Percentiles rank a stretch among this genome's conserved stretches.
These are phyloP conservation scores for Blastocystis hominis DNA, from an alignment of 352 stramenopile genomes.

Conservation along the genomic window DNA sequence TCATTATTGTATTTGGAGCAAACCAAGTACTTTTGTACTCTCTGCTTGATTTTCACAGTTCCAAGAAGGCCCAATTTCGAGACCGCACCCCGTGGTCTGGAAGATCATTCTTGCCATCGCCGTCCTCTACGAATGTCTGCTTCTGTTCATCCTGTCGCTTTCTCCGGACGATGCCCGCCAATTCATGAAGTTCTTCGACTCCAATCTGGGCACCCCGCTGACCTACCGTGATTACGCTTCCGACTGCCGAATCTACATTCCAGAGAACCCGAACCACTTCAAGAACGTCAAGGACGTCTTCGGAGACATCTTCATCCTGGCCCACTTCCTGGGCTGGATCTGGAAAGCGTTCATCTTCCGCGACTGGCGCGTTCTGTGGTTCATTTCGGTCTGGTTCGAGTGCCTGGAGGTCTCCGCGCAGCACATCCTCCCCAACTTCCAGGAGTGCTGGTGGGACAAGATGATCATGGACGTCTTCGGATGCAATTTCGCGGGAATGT, in stretches of 20 bases:
- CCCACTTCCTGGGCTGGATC: slow-evolving; percentile 80
- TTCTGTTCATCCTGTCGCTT: slow-evolving; percentile 61
- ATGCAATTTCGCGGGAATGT: slow-evolving; percentile 79
- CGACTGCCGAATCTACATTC: slow-evolving; percentile 75
- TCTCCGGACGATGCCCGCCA: slow-evolving; percentile 70
- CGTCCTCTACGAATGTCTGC: slow-evolving; percentile 38
- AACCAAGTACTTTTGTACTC: slow-evolving; percentile 6
- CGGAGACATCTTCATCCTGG: slow-evolving; percentile 76
- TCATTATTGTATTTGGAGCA: slow-evolving; percentile 50
- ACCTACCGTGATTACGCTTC: slow-evolving; percentile 72
- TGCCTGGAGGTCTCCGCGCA: slow-evolving; percentile 75
- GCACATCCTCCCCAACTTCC: slow-evolving; percentile 80
- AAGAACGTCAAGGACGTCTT: slow-evolving; percentile 72
- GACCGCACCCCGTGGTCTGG: slow-evolving; percentile 48
- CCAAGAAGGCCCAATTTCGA: slow-evolving; percentile 10
- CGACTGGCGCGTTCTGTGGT: slow-evolving; percentile 81
- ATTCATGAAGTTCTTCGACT: slow-evolving; percentile 75
- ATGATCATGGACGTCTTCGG: slow-evolving; percentile 79
- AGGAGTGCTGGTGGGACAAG: slow-evolving; percentile 86
- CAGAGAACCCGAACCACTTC: slow-evolving; percentile 72
- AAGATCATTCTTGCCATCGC: slow-evolving; percentile 55
- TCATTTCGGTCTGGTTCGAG: slow-evolving; percentile 79
- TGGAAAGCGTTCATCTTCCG: slow-evolving; percentile 78
- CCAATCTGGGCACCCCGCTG: slow-evolving; percentile 69
- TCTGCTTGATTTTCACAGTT: neutral